Base-by-base conservation (phyloP, 2,329 filamentous ascomycete genomes). In the Albophoma yamanashiensis region DNA sequence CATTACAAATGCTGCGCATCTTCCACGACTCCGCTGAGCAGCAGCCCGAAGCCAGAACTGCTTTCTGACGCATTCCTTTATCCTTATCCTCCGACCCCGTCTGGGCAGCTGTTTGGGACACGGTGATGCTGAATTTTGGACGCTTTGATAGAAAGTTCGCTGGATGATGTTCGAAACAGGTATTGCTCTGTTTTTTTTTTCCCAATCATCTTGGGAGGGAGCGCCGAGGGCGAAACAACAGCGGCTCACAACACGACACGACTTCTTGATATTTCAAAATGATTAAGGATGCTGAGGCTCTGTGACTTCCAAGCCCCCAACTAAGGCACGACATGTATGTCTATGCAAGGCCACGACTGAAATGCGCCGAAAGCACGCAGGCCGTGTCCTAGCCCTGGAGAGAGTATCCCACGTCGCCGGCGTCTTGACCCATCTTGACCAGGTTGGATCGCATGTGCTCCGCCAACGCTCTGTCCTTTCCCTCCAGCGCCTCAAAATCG, bases 331-430 rank as follows among this genome's bases (percentile, higher is more conserved):
- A 5, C 27, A 31, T 3, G 27, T 31, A 31, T 2, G 4, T 11
- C 7, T 9, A 45, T 1, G n/a, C 42, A 3, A 45, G 7, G 42
- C 14, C 17, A 45, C 22, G 42, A 22, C n/a, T 22, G 3, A 12
- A n/a, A 22, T 4, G 4, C 43, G 22, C 8, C n/a, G 25, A 20
- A 31, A 20, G 47, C 25, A 34, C 47, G 5, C 2, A 7, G 15
- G 4, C 4, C 4, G 3, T 11, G 3, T 11, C 27, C n/a, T 34
- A 85, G 22, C 81, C 85, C 62, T 79, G 71, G 62, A 85, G 76
- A 25, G 84, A 87, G 68, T 79, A 91, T n/a, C 86, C 87, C 40
- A 89, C 83, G 64, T 86, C 78, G 25, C 80, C 82, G 67, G 78
- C 82, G 66, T 79, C 79, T 60, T 72, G 75, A 17, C 87, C 88